phyloP scores from a whole-genome alignment of 805 yeast genomes.

The Monosporozyma yasuniensis region DNA sequence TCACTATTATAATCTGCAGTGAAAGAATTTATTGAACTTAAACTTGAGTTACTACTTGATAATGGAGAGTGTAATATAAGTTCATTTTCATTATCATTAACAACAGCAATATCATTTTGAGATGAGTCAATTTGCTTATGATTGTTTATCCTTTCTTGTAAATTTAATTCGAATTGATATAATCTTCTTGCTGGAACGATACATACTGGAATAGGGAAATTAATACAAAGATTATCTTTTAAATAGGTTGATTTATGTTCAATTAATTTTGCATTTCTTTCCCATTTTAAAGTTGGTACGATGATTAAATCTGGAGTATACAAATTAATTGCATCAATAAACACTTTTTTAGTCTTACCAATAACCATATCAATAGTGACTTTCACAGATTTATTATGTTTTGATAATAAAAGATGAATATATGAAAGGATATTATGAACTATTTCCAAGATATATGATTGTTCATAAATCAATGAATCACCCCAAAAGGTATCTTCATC shows the following conservation, averaged over 20 bases:
- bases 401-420: constrained; percentile 16
- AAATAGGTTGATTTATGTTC: constrained; percentile 13
- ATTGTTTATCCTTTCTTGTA: constrained; percentile 7
- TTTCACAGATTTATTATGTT: constrained; percentile 14
- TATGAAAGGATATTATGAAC: constrained; percentile 20
- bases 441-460: constrained; percentile 16
- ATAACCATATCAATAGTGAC: constrained; percentile 25
- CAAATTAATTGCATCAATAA: constrained; percentile 25
- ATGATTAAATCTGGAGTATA: constrained; percentile 25
- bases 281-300: constrained; percentile 19
- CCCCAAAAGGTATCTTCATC: constrained; percentile 5
- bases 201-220: constrained; percentile 22
- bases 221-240: constrained; percentile 16
- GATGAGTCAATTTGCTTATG: neutral
- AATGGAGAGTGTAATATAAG: neutral
- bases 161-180: constrained; percentile 16
- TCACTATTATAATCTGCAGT: constrained; percentile 2
- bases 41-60: neutral
- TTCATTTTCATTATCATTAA: too few species aligned
- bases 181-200: constrained; percentile 24
- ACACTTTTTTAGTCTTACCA: constrained; percentile 18
- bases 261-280: constrained; percentile 18
- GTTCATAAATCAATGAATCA: constrained; percentile 11
- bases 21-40: constrained; percentile 4
- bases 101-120: too few species aligned